These are phyloP conservation scores for Sporothrix curviconia DNA, from an alignment of 2,329 filamentous ascomycete species.

Conservation along the genomic window DNA sequence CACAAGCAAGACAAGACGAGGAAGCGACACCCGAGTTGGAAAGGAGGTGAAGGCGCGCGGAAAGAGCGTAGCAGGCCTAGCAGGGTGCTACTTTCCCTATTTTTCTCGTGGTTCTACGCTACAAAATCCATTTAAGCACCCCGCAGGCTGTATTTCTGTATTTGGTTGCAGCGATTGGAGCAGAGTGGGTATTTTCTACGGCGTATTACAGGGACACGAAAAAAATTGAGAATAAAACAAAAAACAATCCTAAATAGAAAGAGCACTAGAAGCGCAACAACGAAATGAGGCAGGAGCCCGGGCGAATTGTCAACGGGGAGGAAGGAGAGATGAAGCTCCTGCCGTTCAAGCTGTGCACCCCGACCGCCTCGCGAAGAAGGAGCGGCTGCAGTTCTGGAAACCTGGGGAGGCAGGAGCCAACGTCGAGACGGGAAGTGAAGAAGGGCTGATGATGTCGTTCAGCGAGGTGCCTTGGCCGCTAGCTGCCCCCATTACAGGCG, in stretches of 20 bases:
- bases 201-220: too few relatives aligned
- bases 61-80: neutral
- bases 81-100: neutral
- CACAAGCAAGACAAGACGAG: neutral
- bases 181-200: conserved; percentile 11
- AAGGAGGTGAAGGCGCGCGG: conserved; percentile 10
- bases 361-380: neutral
- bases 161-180: neutral
- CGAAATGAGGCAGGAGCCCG: neutral
- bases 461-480: too few relatives aligned
- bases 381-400: neutral
- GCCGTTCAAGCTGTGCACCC: neutral
- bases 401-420: neutral
- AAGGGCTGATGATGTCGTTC: too few relatives aligned
- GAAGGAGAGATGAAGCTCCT: conserved; percentile 5
- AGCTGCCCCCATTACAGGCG: too few relatives aligned
- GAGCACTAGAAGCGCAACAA: neutral
- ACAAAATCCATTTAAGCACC: too few relatives aligned
- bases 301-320: neutral
- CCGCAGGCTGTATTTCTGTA: neutral
- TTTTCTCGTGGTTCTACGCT: conserved; percentile 4
- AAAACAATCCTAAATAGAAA: conserved; percentile 3
- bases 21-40: neutral
- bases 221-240: conserved; percentile 5
- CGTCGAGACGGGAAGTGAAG: too few relatives aligned